Evolutionary conservation across 202 grass and related monocot genomes (phyloP), one percentile per base, ranked within the genome.

Genomic region (Zizania palustris): DNA sequence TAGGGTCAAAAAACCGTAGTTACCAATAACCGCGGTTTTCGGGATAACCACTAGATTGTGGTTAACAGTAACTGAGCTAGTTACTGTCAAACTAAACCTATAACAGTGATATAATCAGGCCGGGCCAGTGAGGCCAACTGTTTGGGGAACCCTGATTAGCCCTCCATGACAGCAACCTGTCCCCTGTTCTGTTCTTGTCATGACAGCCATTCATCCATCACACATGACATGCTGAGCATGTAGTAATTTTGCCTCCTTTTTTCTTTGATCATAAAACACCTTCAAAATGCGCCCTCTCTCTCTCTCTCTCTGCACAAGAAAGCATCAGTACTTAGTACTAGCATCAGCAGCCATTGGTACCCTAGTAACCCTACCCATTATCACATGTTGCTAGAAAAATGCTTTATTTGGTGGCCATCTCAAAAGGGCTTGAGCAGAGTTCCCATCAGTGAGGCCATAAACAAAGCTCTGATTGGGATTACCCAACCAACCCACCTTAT

Each of bases 401-500:
- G 46, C 63, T 81, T 82, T 82, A 78, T 64, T 79, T 85, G 49
- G 72, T 85, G 69, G 14, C 18, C 61, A 57, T 78, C 55, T 39
- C 34, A 45, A 54, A 77, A 69, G 74, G 79, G 61, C 69, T 42
- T 57, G 45, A 13, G 42, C 65, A 20, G 59, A 51, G 50, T 20
- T 76, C 9, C 60, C 67, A 89, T 82, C 74, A 85, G 41, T 13
- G 55, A 79, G 41, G 62, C 46, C 64, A 79, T 34, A 82, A 89
- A 73, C 76, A 83, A 83, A 83, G 82, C 45, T 66, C 7, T 56
- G 91, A 94, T 79, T 86, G 62, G 43, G 91, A 94, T 88, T n/a
- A 65, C 84, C 58, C 85, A 94, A 90, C 92, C 76, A 84, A 82
- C 80, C 74, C 72, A 86, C 83, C 82, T 88, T 91, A 86, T 86